These are phyloP conservation scores for Hypoxylon sp. DNA, from an alignment of 2,329 filamentous ascomycete species.

Conservation along the genomic window DNA sequence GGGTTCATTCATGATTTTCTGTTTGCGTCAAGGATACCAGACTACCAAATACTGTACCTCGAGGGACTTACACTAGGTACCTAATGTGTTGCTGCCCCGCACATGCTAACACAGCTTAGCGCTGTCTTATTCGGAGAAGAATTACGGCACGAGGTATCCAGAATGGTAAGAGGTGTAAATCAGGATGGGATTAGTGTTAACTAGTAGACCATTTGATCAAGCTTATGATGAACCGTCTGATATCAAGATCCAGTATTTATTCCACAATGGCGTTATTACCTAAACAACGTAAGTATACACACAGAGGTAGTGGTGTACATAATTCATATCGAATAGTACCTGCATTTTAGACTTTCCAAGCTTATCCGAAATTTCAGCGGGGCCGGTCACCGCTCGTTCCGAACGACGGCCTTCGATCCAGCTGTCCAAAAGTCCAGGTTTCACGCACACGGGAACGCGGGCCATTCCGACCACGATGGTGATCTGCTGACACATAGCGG, in stretches of 20 bases:
- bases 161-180: not conserved
- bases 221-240: slow-evolving; percentile 4
- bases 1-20: not conserved
- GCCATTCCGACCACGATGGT: slow-evolving; percentile 10
- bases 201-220: slow-evolving; percentile 20
- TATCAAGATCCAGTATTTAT: slow-evolving; percentile 18
- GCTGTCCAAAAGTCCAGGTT: slow-evolving; percentile 1
- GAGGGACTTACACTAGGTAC: not conserved
- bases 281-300: slow-evolving; percentile 15
- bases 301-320: not conserved
- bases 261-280: slow-evolving; percentile 12
- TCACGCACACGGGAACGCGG: slow-evolving; percentile 14
- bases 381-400: slow-evolving; percentile 34
- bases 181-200: slow-evolving; percentile 5
- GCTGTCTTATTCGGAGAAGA: not conserved
- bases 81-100: too few species aligned
- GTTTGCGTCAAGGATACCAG: not conserved
- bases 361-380: slow-evolving; percentile 24
- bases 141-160: not conserved
- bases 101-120: not conserved
- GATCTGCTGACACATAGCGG: slow-evolving; percentile 29
- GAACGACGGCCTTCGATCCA: slow-evolving; percentile 20
- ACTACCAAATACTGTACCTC: not conserved
- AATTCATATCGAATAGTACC: not conserved
- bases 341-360: slow-evolving; percentile 7